Base-by-base conservation (phyloP, 305 asterid genomes). In the Striga hermonthica region DNA sequence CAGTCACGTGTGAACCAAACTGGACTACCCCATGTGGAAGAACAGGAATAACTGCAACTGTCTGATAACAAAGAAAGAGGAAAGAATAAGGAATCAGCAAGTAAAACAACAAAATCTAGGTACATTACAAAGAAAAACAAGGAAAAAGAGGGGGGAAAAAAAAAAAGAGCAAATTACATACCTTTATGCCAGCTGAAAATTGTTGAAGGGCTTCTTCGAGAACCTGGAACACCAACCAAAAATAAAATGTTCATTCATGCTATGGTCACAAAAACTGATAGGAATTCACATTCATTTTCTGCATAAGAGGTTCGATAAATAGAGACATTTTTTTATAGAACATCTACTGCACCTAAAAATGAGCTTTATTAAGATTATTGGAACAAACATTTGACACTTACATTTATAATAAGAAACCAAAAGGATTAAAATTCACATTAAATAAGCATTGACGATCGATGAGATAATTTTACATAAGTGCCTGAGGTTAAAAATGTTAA, bases 11-110 rank as follows among this genome's bases (percentile, higher is more conserved):
- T 38, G 96, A 89, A 64, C 95, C 92, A 75, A 86, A 80, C 76
- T 86, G 96, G 72, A 89, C 79, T 70, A 86, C 90, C 13, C 96
- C 96, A 60, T 84, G 87, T 41, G 95, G 95, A 72, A 84, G 89
- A 70, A 84, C 87, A 11, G 96, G 96, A 62, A 89, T 74, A 57
- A 81, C 87, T 37, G 90, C 83, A 61, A 86, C 64, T 7, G 95
- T 89, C 96, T 89, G 78, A 52, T 60, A 70, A 74, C n/a, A 60
- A 50, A 62, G 52, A 38, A 6, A 4, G 1, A 65, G 56, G 22
- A 53, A 53, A 57, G 31, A 2, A 2, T 22, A 22, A 22, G 31
- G 31, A 22, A 22, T 22, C 56, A 22, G 41, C 75, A 31, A 67
- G 71, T 61, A 37, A 65, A 43, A 48, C 38, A 55, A 52, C 38